Evolutionary conservation across 257 asterid species (phyloP), one percentile per base, ranked within the genome.

Genomic region (Striga asiatica): DNA sequence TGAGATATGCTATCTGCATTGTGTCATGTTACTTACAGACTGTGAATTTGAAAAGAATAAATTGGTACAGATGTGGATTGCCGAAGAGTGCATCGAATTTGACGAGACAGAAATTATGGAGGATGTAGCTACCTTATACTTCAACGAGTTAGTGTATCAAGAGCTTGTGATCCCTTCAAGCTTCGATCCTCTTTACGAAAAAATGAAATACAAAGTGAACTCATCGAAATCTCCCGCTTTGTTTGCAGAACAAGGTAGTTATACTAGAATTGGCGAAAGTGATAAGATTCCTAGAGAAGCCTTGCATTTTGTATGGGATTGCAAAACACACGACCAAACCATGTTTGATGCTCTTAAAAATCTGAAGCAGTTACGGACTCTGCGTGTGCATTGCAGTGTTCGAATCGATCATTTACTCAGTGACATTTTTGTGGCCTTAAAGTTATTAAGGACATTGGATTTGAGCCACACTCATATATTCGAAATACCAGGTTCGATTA

Each of bases 61-160:
- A 68, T 34, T 72, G 55, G 67, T 78, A 25, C 66, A 56, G 29
- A 23, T 78, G 61, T 74, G 84, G 84, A 72, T 75, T 16, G 84
- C 84, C 1, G 81, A 78, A 66, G 84, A 54, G 5, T 64, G 66
- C 55, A 47, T 75, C 8, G 62, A 69, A 17, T 20, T 35, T 3
- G 65, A 64, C 43, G 64, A 1, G 35, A 60, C 31, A 23, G 57
- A 71, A 38, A 42, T 16, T 4, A 39, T 69, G 64, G 84, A 78
- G 71, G 71, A 66, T 28, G 62, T 62, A 31, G 84, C 67, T 24
- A 22, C 23, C 34, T 34, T 13, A 20, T 66, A 34, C 60, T 78
- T 74, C 21, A 55, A 72, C 22, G 16, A 34, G 6, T 64, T 78
- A 64, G 54, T 64, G 28, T 3, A 45, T 8, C 7, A 64, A 49